Base-by-base conservation (phyloP, 2,329 filamentous ascomycete genomes). In the Alternaria sp. region DNA sequence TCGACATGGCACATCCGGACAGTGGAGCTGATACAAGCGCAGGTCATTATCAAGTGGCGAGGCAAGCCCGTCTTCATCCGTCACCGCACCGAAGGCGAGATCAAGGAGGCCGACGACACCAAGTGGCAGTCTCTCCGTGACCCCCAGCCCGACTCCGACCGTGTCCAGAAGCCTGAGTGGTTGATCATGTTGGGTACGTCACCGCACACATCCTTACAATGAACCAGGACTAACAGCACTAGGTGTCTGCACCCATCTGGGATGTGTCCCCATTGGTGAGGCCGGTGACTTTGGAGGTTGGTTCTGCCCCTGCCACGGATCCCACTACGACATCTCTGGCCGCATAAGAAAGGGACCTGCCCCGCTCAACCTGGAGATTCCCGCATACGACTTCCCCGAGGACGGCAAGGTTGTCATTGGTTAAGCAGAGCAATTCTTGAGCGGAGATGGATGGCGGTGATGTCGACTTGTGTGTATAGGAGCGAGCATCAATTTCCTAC, bases 241-340 rank as follows among this genome's bases (percentile, higher is more conserved):
- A 95, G 93, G 93, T 85, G 95, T 99, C 84, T 99, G 96, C 91
- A 99, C 96, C 79, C 96, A 99, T 85, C 87, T 99, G 80, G 96
- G 96, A 85, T 99, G 96, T 89, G 96, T 99, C 75, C 96, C 96
- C 80, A 99, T 99, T 78, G 96, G 96, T 79, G 96, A 99, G 87
- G 93, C 96, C 70, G 96, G 96, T 82, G 96, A 99, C 84, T 99
- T 87, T 79, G 96, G 96, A 81, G 96, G 96, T 81, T 99, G 96
- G 96, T 99, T 99, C 91, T 99, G 96, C 88, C 96, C 96, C 72
- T 99, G 96, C 92, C 96, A 99, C 89, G 96, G 96, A 83, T 97
- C 94, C 75, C 96, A 99, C 88, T 99, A 99, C 89, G 96, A 99
- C 83, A 98, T 99, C 83, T 98, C 94, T 70, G 96, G 96, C 82